Base-by-base conservation (phyloP, 202 grass and related monocot genomes). In the Cymbopogon flexuosus region DNA sequence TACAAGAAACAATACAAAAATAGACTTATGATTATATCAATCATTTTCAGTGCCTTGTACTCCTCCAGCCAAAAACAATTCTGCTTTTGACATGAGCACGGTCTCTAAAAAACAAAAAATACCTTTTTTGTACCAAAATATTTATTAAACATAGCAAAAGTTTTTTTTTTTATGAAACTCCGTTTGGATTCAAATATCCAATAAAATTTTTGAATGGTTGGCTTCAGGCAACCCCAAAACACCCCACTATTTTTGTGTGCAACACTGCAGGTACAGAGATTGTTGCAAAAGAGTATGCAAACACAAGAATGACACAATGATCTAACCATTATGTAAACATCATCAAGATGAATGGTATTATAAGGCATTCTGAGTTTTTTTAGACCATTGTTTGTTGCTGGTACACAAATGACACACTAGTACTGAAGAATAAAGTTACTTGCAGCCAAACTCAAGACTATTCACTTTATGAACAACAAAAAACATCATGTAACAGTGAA, bases 401-500 rank as follows among this genome's bases (percentile, higher is more conserved):
- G 52, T 9, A 56, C 52, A 57, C 52, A 22, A 57, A 1, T 57
- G 52, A 8, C 52, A 57, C n/a, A 57, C n/a, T 22, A 57, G 51
- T 33, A 62, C 10, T 15, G 35, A 42, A 79, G 29, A 58, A 59
- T n/a, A 16, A 45, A 47, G 30, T 19, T 78, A 65, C 12, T 29
- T 73, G 68, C 47, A 80, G 22, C 13, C 24, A 57, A 84, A 76
- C 66, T 76, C 7, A 3, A 51, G 54, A 79, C 9, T 30, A 36
- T 39, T 64, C 11, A 30, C 21, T 65, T 54, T 65, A 65, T 79
- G 7, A 49, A 61, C 39, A 73, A 65, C 40, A 43, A 23, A 64
- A 56, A 79, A 10, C 76, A 49, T 3, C 29, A 86, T 81, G 84
- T 37, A n/a, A 73, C 16, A 46, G n/a, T 23, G 64, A 67, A 79